These are phyloP conservation scores for Amauroascus niger DNA, from an alignment of 2,329 filamentous ascomycete genomes.

Conservation along the genomic window DNA sequence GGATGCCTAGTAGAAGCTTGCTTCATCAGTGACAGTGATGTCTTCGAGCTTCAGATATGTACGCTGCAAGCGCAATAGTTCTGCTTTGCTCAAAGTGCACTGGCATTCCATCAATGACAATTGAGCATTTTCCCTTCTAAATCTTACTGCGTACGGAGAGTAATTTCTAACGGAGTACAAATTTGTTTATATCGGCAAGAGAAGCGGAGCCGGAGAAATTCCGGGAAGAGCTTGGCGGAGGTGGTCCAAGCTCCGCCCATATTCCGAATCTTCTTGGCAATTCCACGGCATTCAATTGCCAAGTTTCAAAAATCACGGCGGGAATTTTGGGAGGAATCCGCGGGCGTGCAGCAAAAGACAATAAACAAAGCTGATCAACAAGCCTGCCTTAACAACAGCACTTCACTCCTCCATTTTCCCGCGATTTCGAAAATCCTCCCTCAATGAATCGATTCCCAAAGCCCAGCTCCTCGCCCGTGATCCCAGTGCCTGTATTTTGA, in stretches of 20 bases:
- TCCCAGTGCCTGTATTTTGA: not conserved
- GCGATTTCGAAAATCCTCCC: too few relatives aligned
- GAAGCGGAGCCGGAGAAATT: not conserved
- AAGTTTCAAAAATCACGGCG: not conserved
- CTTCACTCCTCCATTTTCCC: not conserved
- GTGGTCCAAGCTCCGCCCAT: slow-evolving; percentile 6
- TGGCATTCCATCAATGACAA: too few relatives aligned
- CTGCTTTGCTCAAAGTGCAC: too few relatives aligned
- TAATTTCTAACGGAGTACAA: too few relatives aligned
- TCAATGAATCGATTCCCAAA: not conserved
- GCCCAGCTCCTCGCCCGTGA: not conserved
- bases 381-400: not conserved
- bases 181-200: too few relatives aligned
- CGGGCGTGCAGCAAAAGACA: not conserved
- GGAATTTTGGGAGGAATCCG: not conserved
- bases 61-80: too few relatives aligned
- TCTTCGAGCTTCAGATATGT: too few relatives aligned
- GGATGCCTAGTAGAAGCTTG: too few relatives aligned
- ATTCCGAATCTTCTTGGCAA: not conserved
- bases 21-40: too few relatives aligned
- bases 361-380: not conserved
- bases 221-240: slow-evolving; percentile 1
- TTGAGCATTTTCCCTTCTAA: too few relatives aligned
- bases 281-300: not conserved
- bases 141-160: too few relatives aligned